phyloP scores from a whole-genome alignment of 768 basidiomycete genomes.

The Tulasnella sp. region DNA sequence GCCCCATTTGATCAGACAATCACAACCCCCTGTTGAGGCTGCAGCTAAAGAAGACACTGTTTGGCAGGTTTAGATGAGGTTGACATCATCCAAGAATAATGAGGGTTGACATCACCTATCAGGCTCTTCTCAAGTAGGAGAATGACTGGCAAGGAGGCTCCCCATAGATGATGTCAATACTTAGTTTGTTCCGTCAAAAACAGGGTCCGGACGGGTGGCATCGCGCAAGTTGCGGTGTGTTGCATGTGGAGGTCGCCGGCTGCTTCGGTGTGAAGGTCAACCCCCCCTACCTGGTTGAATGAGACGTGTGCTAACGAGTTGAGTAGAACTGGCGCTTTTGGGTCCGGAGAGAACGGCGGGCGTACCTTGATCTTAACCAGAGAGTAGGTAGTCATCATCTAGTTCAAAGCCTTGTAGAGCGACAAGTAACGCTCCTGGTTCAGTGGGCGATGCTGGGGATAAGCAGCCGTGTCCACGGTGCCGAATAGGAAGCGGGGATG shows the following conservation, averaged over 20 bases:
- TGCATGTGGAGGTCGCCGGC: constrained; percentile 42
- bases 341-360: constrained; percentile 78
- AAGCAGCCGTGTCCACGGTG: constrained; percentile 66
- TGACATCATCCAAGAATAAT: too few relatives aligned
- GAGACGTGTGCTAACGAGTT: constrained; percentile 88
- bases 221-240: too few relatives aligned
- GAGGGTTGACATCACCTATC: too few relatives aligned
- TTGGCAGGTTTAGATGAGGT: too few relatives aligned
- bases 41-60: too few relatives aligned
- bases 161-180: too few relatives aligned
- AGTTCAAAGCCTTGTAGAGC: constrained; percentile 86
- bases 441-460: constrained; percentile 65
- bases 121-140: too few relatives aligned
- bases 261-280: constrained; percentile 70
- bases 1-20: too few relatives aligned
- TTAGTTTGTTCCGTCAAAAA: too few relatives aligned
- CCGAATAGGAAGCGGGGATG: constrained; percentile 90
- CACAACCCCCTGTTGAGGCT: too few relatives aligned
- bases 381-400: constrained; percentile 90
- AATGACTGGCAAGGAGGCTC: too few relatives aligned
- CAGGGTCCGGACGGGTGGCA: too few relatives aligned
- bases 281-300: constrained; percentile 78
- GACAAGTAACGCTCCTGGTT: constrained; percentile 58
- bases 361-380: constrained; percentile 92
- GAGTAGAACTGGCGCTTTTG: constrained; percentile 78